Evolutionary conservation across 2,329 filamentous ascomycete species (phyloP).

Genomic region (Ceratocystis cubensis): DNA sequence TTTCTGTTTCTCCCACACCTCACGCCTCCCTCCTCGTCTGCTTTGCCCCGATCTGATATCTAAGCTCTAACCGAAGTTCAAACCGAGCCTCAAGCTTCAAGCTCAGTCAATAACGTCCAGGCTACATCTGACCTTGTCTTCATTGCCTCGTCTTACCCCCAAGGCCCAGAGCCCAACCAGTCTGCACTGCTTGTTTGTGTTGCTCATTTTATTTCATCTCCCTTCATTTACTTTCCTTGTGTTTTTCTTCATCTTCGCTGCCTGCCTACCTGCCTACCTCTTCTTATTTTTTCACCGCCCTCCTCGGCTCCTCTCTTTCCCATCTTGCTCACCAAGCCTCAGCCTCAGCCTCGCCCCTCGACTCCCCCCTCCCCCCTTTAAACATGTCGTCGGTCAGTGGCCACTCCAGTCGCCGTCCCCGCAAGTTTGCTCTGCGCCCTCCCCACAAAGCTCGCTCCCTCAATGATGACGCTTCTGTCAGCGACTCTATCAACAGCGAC

Average conservation of each 20-base stretch:
- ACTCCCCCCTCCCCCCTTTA: conserved; percentile 24
- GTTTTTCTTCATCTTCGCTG: conserved; percentile 1
- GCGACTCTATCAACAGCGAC: conserved; percentile 50
- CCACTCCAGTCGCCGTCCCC: conserved; percentile 28
- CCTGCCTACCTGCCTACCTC: neutral
- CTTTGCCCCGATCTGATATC: neutral
- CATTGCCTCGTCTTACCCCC: neutral
- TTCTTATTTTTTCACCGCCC: conserved; percentile 21
- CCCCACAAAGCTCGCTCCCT: conserved; percentile 31
- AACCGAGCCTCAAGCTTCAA: too few relatives aligned
- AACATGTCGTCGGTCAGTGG: conserved; percentile 23
- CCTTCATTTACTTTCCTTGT: neutral
- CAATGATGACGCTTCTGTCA: conserved; percentile 56
- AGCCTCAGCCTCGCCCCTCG: too few relatives aligned
- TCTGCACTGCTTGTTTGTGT: neutral
- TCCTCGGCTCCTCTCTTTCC: conserved; percentile 2
- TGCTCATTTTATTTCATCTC: neutral
- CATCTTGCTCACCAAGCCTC: neutral
- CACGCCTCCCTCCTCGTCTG: neutral
- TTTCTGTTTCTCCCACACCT: neutral
- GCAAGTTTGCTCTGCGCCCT: conserved; percentile 54
- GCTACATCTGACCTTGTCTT: neutral
- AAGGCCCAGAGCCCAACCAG: too few relatives aligned
- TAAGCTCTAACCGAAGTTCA: too few relatives aligned
- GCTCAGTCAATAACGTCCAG: neutral